Base-by-base conservation (phyloP, 2,329 filamentous ascomycete species). In the Aspergillus sclerotialis region DNA sequence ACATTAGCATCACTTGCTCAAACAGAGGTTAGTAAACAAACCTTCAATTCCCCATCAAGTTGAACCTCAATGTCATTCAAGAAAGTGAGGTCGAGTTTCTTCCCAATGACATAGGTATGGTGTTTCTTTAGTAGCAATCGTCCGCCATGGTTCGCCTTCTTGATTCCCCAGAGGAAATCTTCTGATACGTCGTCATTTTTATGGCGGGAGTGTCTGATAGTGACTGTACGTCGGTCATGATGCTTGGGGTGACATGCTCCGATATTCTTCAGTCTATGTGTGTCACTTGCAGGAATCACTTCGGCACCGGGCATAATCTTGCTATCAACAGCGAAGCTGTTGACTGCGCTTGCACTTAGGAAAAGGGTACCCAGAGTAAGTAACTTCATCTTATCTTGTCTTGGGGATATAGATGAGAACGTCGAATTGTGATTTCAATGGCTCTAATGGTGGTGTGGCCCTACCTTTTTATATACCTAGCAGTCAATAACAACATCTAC, bases 91-190 rank as follows among this genome's bases (percentile, higher is more conserved):
- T 78, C 73, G 9, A 79, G 58, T 37, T 72, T 75, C 55, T 71
- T 75, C 36, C 73, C 75, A 43, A 79, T 76, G 13, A 78, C 56
- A 48, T 72, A 79, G 1, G 64, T 73, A 49, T 74, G 58, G 4
- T 67, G 68, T 46, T 70, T 69, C 19, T 73, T 60, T 1, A 79
- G 54, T 26, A 74, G 63, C 3, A 80, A 56, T 3, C 73, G 70
- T 11, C 76, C 76, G 29, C 76, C 76, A 23, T 75, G 59, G 46
- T 80, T 79, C 2, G 76, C 75, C 34, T 68, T 63, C 45, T 69
- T 63, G 26, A 80, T 55, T 1, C 69, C 76, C 49, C 61, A 60
- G 17, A 72, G 59, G 46, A 80, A 77, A 23, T 74, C 71, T 6
- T 62, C 61, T 1, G 75, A 71, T 28, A 78, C 60, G 48, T 80